Base-by-base conservation (phyloP, 176 grass and related monocot species). In the Otatea glauca region DNA sequence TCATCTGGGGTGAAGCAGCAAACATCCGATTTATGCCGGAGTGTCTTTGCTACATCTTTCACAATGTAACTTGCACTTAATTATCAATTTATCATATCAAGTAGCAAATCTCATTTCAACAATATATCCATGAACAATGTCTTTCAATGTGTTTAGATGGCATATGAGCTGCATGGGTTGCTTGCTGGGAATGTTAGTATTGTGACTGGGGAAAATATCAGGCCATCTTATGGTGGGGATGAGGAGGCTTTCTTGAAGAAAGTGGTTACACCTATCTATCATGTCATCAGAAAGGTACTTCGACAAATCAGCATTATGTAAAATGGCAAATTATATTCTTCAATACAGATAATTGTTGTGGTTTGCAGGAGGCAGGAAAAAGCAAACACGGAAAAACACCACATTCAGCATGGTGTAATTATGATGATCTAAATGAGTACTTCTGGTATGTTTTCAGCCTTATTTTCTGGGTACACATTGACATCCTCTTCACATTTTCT, bases 381-480 rank as follows among this genome's bases (percentile, higher is more conserved):
- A 93, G 92, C 45, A 88, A 98, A 76, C 92, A 98, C 69, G 95
- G 95, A 83, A 91, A 95, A 81, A 90, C 95, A 35, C 85, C 92
- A 82, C 91, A 98, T 79, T 94, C 95, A 83, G 81, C 90, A 43
- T 98, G 95, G 95, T 98, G 91, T 86, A 98, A 98, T 90, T 98
- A 98, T 79, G 95, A 95, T 75, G 95, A 98, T 82, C 85, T 98
- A 37, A 37, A 37, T 37, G 35, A 37, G 35, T 37, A 37, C 35
- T 37, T 37, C 35, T 37, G 35, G 35, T 97, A 53, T 79, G 92
- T 78, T 39, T 39, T 61, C 17, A 68, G 4, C 51, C 37, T 63
- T 76, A 65, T 50, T 85, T 70, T 85, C 17, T 59, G 47, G 45
- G 70, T 68, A 69, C 39, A 68, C 66, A 20, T 62, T 75, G 21